phyloP scores from a whole-genome alignment of 345 rosid species.

The Eucalyptus sp. region DNA sequence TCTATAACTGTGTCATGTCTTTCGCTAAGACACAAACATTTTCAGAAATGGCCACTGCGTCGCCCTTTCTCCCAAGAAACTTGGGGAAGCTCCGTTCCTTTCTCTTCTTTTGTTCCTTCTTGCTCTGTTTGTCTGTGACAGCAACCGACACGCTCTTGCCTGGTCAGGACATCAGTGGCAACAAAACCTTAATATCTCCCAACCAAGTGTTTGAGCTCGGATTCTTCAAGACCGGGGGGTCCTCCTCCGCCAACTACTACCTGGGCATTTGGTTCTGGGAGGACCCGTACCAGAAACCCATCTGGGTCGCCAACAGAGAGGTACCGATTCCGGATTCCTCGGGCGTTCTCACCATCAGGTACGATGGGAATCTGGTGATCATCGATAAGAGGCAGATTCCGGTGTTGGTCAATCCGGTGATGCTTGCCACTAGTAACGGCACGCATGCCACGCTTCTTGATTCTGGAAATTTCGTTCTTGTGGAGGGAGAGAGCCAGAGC shows the following conservation, averaged over 20 bases:
- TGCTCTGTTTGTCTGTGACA: too few relatives aligned
- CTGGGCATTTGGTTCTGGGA: neutral
- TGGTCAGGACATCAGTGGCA: too few relatives aligned
- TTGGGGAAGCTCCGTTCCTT: too few relatives aligned
- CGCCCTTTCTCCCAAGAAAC: too few relatives aligned
- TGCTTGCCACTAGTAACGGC: neutral
- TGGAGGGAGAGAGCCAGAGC: neutral
- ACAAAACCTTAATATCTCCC: too few relatives aligned
- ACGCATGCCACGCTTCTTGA: neutral
- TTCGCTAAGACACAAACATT: too few relatives aligned
- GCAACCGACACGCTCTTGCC: too few relatives aligned
- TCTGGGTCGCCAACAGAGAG: neutral
- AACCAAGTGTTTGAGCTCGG: too few relatives aligned
- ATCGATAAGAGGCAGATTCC: neutral
- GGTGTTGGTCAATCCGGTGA: neutral
- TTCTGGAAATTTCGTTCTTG: neutral
- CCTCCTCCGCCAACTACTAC: neutral
- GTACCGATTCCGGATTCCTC: neutral
- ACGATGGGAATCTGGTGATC: neutral
- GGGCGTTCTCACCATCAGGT: neutral
- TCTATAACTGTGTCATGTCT: neutral
- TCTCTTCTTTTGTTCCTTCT: too few relatives aligned
- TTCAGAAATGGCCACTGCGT: too few relatives aligned
- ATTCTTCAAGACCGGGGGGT: too few relatives aligned
- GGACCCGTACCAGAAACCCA: neutral